These are phyloP conservation scores for Linum tenue DNA, from an alignment of 345 rosid genomes.

Conservation along the genomic window DNA sequence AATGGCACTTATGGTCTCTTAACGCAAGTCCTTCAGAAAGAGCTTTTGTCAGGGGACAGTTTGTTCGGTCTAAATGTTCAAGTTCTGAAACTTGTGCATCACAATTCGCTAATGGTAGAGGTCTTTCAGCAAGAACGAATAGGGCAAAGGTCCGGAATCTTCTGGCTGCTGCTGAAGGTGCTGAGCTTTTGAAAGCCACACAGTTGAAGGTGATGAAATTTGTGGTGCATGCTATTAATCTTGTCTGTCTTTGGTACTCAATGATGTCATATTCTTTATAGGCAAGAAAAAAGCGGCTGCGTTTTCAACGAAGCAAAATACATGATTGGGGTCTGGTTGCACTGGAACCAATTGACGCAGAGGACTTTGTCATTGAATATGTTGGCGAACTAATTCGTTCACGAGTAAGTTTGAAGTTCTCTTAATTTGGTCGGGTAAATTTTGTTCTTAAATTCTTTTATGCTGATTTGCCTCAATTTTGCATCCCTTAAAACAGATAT, in stretches of 20 bases:
- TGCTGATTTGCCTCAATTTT: constrained; percentile 10
- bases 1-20: constrained; percentile 88
- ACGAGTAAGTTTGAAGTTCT: constrained; percentile 40
- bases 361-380: constrained; percentile 97
- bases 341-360: constrained; percentile 86
- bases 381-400: constrained; percentile 96
- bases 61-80: constrained; percentile 26
- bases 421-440: constrained; percentile 2
- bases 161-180: constrained; percentile 96
- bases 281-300: constrained; percentile 89
- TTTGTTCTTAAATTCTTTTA: constrained; percentile 9
- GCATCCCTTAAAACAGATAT: constrained; percentile 49
- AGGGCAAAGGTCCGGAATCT: constrained; percentile 94
- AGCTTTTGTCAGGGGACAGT: constrained; percentile 62
- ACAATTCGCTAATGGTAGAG: constrained; percentile 44
- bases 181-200: constrained; percentile 81
- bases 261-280: constrained; percentile 21
- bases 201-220: constrained; percentile 66
- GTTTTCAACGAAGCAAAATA: constrained; percentile 91
- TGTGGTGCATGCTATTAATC: constrained; percentile 13
- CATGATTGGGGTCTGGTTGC: constrained; percentile 99
- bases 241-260: constrained; percentile 1
- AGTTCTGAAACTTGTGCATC: constrained; percentile 37
- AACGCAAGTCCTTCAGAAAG: constrained; percentile 76
- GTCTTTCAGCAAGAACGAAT: constrained; percentile 92